Percentiles rank a stretch among this genome's conserved stretches.
These are phyloP conservation scores for Cadophora luteo-olivacea DNA, from an alignment of 2,329 filamentous ascomycete species.

Conservation along the genomic window DNA sequence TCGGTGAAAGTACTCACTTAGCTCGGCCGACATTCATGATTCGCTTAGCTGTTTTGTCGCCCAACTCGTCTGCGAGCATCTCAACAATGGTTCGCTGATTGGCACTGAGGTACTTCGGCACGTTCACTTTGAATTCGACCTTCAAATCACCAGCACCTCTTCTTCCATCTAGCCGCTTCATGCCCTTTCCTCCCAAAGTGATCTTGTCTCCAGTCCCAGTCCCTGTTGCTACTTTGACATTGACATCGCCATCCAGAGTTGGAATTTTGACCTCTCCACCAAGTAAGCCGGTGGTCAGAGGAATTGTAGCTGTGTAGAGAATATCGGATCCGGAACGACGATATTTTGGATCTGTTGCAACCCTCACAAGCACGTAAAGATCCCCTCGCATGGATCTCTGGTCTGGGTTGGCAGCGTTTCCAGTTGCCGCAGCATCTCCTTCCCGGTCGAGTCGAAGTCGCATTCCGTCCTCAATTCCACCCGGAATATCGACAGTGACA, in stretches of 20 bases:
- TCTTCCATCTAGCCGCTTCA: constrained; percentile 80
- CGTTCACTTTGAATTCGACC: constrained; percentile 92
- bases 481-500: constrained; percentile 89
- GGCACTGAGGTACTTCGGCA: constrained; percentile 91
- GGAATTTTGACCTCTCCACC: constrained; percentile 90
- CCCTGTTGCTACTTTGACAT: constrained; percentile 88
- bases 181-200: constrained; percentile 88
- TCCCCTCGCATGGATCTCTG: constrained; percentile 78
- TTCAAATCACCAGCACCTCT: constrained; percentile 80
- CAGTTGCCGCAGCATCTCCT: constrained; percentile 84
- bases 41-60: constrained; percentile 87
- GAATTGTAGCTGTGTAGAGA: constrained; percentile 88
- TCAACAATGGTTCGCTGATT: constrained; percentile 94
- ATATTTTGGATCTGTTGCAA: constrained; percentile 90
- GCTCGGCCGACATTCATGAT: constrained; percentile 80
- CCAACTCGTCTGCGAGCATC: constrained; percentile 96
- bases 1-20: constrained; percentile 52
- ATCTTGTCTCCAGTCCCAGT: constrained; percentile 93
- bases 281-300: constrained; percentile 89
- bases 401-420: constrained; percentile 68
- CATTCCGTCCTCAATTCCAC: constrained; percentile 97
- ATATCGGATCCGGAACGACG: constrained; percentile 87
- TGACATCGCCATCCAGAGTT: constrained; percentile 88
- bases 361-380: constrained; percentile 87
- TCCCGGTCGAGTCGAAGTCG: constrained; percentile 82